phyloP scores from a whole-genome alignment of 1,139 yeast genomes.

The Debaryomyces sp. region DNA sequence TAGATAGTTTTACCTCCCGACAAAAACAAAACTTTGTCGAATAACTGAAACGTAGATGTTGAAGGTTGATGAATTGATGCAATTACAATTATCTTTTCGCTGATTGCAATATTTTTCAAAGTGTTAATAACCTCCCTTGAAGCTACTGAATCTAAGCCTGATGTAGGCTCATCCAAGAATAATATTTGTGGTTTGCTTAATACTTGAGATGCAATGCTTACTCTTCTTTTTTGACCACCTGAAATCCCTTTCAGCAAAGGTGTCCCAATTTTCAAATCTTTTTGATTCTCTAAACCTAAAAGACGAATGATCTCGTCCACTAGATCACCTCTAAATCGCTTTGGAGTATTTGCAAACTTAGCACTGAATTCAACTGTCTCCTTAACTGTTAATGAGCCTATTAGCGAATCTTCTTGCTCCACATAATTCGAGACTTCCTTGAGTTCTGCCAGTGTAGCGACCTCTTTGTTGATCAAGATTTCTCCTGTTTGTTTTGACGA shows the following conservation, averaged over 20 bases:
- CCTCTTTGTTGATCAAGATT: constrained; percentile 13
- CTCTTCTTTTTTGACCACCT: constrained; percentile 85
- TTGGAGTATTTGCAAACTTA: constrained; percentile 19
- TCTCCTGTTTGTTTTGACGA: constrained; percentile 13
- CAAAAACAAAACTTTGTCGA: constrained; percentile 33
- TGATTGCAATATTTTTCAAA: constrained; percentile 25
- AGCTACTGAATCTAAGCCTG: constrained; percentile 71
- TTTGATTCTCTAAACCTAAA: constrained; percentile 22
- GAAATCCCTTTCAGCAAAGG: constrained; percentile 65
- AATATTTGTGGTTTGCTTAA: constrained; percentile 70
- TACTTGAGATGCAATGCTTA: constrained; percentile 78
- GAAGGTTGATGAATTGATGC: constrained; percentile 44
- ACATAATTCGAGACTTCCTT: constrained; percentile 20
- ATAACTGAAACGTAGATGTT: constrained; percentile 29
- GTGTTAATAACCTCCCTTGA: constrained; percentile 28
- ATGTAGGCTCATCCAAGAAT: constrained; percentile 84
- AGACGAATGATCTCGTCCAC: constrained; percentile 20
- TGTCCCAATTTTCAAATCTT: constrained; percentile 23
- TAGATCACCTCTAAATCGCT: constrained; percentile 15
- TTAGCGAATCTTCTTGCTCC: constrained; percentile 29
- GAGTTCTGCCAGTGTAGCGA: constrained; percentile 11
- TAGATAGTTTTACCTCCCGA: constrained; percentile 27
- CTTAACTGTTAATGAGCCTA: constrained; percentile 26
- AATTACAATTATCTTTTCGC: constrained; percentile 32
- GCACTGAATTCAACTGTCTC: constrained; percentile 28